Evolutionary conservation across 2,329 filamentous ascomycete species (phyloP).

Genomic region (Colletotrichum navitas): DNA sequence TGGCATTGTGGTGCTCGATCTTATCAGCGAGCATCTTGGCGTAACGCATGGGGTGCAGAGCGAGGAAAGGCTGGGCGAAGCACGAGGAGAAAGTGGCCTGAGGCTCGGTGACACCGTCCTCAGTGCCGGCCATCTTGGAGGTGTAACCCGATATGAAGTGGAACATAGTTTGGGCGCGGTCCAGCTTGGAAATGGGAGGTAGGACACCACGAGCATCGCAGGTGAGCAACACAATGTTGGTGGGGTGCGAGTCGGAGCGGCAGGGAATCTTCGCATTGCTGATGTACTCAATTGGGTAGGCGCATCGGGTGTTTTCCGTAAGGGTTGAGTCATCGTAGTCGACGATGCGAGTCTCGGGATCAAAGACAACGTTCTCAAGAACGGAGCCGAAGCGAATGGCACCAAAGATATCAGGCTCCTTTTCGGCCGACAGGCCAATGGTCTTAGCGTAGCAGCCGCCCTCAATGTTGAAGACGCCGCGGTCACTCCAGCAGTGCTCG

Average conservation of each 20-base stretch:
- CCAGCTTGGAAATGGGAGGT: constrained; percentile 97
- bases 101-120: constrained; percentile 96
- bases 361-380: constrained; percentile 98
- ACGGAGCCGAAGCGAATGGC: constrained; percentile 98
- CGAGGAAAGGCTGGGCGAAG: constrained; percentile 99
- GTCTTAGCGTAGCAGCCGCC: constrained; percentile 99
- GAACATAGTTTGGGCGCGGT: constrained; percentile 98
- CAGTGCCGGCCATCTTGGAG: constrained; percentile 99
- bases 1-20: constrained; percentile 94
- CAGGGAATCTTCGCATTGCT: constrained; percentile 99
- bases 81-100: constrained; percentile 99
- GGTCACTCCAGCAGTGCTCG: constrained; percentile 99
- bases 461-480: constrained; percentile 99
- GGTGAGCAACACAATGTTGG: constrained; percentile 96
- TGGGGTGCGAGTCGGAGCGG: constrained; percentile 86
- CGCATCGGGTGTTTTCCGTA: constrained; percentile 98
- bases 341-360: constrained; percentile 87
- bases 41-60: constrained; percentile 99
- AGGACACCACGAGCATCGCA: constrained; percentile 98
- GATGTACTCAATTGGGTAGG: constrained; percentile 99
- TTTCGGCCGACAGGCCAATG: constrained; percentile 96
- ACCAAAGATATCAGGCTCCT: constrained; percentile 97
- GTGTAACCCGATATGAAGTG: constrained; percentile 99
- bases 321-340: constrained; percentile 96
- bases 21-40: constrained; percentile 98